Base-by-base conservation (phyloP, 2,329 filamentous ascomycete species). In the Colletotrichum falcatum region DNA sequence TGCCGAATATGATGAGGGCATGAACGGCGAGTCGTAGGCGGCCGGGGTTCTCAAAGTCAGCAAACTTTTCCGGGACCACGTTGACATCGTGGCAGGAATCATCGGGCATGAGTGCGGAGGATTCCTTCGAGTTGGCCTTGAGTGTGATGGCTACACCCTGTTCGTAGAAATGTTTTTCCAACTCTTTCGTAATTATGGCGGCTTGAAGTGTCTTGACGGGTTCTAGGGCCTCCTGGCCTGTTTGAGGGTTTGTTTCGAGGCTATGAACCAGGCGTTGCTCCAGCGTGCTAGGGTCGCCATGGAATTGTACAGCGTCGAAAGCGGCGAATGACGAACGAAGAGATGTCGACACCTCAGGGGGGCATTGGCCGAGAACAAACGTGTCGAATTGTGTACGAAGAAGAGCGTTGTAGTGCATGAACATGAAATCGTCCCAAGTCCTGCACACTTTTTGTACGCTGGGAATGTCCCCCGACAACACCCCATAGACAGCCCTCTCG, bases 401-500 rank as follows among this genome's bases (percentile, higher is more conserved):
- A 6, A 95, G 84, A n/a, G 93, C 91, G 77, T 97, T 98, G 83
- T 96, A 96, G 78, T 95, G 90, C 44, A 92, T 91, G 79, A 96
- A 97, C 23, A 98, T 86, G 75, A 91, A 90, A 77, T 98, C 95
- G 74, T 97, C 94, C 91, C 94, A 97, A 28, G 87, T 90, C 61
- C 88, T 86, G 78, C 93, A 94, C 48, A 95, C 90, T 73, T 89
- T 89, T 77, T 93, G 90, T 14, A 97, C 93, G 61, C 92, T 93
- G 46, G 88, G 83, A 60, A 94, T 87, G 77, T 98, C 94, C 60
- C 96, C 96, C 51, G 92, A 92, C n/a, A 99, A 86, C 16, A 98
- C 83, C 35, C 94, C 95, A 78, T 97, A 98, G 0, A 97, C 94
- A 23, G 95, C 96, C 65, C 91, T 89, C 81, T 99, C 94, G 76